Base-by-base conservation (phyloP, 805 yeast genomes). In the Ogataea henricii region DNA sequence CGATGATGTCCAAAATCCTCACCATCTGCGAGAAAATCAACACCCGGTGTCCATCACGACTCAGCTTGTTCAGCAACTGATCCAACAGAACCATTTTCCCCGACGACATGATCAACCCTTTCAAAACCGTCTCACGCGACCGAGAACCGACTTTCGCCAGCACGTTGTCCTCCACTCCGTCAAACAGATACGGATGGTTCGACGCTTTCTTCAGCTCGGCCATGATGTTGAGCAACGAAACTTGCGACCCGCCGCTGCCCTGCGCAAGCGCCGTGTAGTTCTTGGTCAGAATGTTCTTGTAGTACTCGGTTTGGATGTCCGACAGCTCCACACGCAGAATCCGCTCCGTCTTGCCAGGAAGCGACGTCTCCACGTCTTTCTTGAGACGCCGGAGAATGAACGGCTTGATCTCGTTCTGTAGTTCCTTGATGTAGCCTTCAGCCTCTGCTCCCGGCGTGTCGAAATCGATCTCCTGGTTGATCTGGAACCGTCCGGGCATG, bases 21-120 rank as follows among this genome's bases (percentile, higher is more conserved):
- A 94, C 99, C 99, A 94, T 94, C 66, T 94, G 99, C 14, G 95
- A 85, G 68, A 94, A 94, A 51, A 94, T 91, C 47, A 94, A 75
- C 3, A 94, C 99, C 54, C 99, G 77, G 64, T 94, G 99, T 3
- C 98, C 98, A 68, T 94, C 99, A 63, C 87, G 86, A 52, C 83
- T 81, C 62, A 94, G 75, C 53, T 96, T 77, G 3, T 89, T 86
- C 51, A 94, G 76, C 33, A 94, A 73, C 66, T 94, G 91, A 69
- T 94, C 99, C 43, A 94, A 72, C 40, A 94, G 74, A 6, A 94
- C 99, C 99, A 94, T 94, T 65, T 94, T 94, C 59, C 99, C 99
- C 6, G 96, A 88, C 14, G 95, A 88, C 99, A 94, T 94, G 55
- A 94, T 88, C 73, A 94, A 72, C 13, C 99, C 99, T 63, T 90